phyloP scores from a whole-genome alignment of 768 basidiomycete species.

The Suillus sp. region DNA sequence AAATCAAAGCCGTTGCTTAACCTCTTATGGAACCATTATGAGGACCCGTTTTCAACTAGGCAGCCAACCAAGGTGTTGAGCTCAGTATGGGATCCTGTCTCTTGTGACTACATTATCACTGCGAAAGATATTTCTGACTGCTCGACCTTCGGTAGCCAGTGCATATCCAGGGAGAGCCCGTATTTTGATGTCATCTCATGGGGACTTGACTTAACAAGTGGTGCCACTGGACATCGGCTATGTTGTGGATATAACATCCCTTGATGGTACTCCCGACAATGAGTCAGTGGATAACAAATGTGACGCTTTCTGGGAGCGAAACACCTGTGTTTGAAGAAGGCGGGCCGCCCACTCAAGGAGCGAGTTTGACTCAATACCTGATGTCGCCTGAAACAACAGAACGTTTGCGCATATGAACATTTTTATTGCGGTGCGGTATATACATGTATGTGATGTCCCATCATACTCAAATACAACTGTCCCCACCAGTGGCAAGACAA shows the following conservation, averaged over 20 bases:
- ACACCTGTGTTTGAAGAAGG: constrained; percentile 30
- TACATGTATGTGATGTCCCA: neutral
- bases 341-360: too few species aligned
- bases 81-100: constrained; percentile 54
- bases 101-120: constrained; percentile 77
- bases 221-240: constrained; percentile 46
- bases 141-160: neutral
- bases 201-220: constrained; percentile 19
- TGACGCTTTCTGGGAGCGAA: constrained; percentile 41
- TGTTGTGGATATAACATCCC: too few species aligned
- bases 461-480: constrained; percentile 17
- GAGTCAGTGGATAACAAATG: too few species aligned
- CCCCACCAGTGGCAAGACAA: neutral
- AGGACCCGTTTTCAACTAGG: too few species aligned
- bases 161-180: neutral
- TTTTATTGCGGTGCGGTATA: neutral
- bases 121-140: constrained; percentile 44
- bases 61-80: constrained; percentile 63
- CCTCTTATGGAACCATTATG: too few species aligned
- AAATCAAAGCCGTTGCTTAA: neutral
- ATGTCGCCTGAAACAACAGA: neutral
- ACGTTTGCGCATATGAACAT: neutral
- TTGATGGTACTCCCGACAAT: too few species aligned
- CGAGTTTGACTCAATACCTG: neutral
- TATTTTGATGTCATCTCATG: neutral